These are phyloP conservation scores for Macrotyloma uniflorum DNA, from an alignment of 306 rosid genomes.

Conservation along the genomic window DNA sequence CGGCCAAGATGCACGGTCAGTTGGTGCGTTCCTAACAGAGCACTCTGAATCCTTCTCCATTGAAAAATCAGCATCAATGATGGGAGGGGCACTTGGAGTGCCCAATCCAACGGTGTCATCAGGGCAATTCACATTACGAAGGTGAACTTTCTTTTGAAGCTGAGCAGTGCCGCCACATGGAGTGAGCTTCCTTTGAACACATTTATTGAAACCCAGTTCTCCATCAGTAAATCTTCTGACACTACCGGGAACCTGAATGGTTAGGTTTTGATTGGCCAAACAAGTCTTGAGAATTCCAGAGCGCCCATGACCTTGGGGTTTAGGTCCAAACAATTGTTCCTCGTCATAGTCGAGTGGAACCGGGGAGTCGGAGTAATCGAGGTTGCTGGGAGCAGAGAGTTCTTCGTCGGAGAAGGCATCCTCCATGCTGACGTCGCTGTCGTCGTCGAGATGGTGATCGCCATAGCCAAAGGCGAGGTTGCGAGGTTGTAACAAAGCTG, in stretches of 20 bases:
- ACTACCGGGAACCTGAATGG: conserved; percentile 62
- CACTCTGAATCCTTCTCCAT: conserved; percentile 40
- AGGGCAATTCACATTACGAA: conserved; percentile 43
- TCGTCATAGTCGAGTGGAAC: conserved; percentile 50
- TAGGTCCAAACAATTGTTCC: conserved; percentile 58
- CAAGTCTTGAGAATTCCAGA: conserved; percentile 59
- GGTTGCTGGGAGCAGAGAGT: conserved; percentile 32
- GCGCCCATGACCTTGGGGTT: background rate
- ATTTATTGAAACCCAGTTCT: conserved; percentile 51
- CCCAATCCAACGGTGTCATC: conserved; percentile 66
- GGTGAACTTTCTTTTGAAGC: background rate
- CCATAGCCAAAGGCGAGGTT: conserved; percentile 36
- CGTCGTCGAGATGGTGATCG: conserved; percentile 25
- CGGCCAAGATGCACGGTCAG: conserved; percentile 44
- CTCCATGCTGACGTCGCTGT: conserved; percentile 50
- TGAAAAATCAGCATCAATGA: conserved; percentile 48
- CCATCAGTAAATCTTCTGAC: conserved; percentile 76
- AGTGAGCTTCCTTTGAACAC: conserved; percentile 53
- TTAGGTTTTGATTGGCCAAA: conserved; percentile 57
- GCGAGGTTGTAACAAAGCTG: conserved; percentile 59
- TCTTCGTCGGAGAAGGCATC: conserved; percentile 62
- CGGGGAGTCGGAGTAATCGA: conserved; percentile 51
- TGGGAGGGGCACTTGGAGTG: conserved; percentile 99
- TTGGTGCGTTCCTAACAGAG: conserved; percentile 39
- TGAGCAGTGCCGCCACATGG: conserved; percentile 5